A percentile compares a stretch with the other conserved stretches of the same genome.
Evolutionary conservation across 768 basidiomycete species (phyloP).

Genomic region (Mycena galopus): DNA sequence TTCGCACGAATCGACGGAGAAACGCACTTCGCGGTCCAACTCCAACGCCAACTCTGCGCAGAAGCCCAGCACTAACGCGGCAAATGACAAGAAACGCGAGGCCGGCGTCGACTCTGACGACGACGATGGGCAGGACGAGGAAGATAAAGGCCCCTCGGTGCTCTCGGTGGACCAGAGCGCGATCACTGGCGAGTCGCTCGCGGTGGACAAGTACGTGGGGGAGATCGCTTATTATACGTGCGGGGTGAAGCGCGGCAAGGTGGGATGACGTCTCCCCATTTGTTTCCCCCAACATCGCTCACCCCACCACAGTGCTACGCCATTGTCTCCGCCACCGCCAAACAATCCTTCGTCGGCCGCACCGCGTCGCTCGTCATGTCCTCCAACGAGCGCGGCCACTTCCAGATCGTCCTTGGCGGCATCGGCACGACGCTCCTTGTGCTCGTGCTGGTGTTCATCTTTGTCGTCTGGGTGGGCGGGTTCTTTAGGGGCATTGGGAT

Average conservation of each 20-base stretch:
- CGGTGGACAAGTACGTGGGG: slow-evolving; percentile 60
- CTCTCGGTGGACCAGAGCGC: slow-evolving; percentile 60
- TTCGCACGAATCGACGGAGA: too few species aligned
- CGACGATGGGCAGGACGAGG: slow-evolving; percentile 47
- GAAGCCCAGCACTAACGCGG: too few species aligned
- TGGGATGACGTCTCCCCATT: background rate
- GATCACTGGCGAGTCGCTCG: slow-evolving; percentile 61
- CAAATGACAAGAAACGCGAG: slow-evolving; percentile 6
- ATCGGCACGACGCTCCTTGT: slow-evolving; percentile 60
- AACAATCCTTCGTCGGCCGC: slow-evolving; percentile 57
- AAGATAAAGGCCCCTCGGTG: slow-evolving; percentile 55
- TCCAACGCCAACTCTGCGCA: too few species aligned
- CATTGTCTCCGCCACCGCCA: slow-evolving; percentile 52
- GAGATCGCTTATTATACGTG: slow-evolving; percentile 58
- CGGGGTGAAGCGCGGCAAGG: slow-evolving; percentile 52
- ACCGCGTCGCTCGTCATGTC: slow-evolving; percentile 59
- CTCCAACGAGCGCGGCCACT: slow-evolving; percentile 57
- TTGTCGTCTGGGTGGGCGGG: slow-evolving; percentile 60
- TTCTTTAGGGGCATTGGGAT: slow-evolving; percentile 56
- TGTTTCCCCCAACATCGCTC: background rate
- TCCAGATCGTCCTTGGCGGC: slow-evolving; percentile 57
- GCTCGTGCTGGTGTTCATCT: slow-evolving; percentile 56
- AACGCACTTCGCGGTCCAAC: too few species aligned
- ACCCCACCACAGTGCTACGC: slow-evolving; percentile 39
- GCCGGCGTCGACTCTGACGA: slow-evolving; percentile 38